Conservation (phyloP, 805 yeast genomes). For the Starmera dryadoides region DNA sequence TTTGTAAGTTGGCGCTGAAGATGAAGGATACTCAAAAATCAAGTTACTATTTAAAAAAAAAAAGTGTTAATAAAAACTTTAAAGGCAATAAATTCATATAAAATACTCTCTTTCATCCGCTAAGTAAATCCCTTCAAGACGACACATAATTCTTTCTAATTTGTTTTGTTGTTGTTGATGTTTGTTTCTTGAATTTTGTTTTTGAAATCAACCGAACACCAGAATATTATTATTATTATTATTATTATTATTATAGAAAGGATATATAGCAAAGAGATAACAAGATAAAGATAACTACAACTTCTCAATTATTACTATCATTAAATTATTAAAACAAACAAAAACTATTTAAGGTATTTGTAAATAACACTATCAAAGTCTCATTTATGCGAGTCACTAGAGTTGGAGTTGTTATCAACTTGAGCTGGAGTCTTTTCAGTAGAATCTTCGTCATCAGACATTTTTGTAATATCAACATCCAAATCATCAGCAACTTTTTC, state of each 20-base stretch:
- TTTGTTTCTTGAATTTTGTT: background rate
- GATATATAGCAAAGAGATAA: constrained; percentile 13
- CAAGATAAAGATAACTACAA: background rate
- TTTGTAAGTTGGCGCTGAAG: constrained; percentile 24
- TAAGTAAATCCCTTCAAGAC: constrained; percentile 31
- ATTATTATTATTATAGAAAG: too few relatives aligned
- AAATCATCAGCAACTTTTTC: constrained; percentile 36
- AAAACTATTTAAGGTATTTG: background rate
- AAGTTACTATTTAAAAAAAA: constrained; percentile 21
- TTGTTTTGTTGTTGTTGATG: too few relatives aligned
- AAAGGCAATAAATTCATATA: background rate
- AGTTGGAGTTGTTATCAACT: background rate
- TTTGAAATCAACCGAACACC: too few relatives aligned
- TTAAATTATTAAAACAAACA: background rate
- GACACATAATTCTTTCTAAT: background rate
- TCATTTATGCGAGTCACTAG: background rate
- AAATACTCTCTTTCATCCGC: constrained; percentile 33
- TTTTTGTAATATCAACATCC: background rate
- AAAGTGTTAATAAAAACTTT: background rate
- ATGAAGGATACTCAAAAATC: constrained; percentile 29
- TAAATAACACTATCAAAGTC: background rate
- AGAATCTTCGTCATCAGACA: background rate
- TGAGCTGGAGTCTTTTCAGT: background rate
- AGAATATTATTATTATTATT: too few relatives aligned
- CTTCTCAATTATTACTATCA: background rate